Percentiles rank a stretch among this genome's conserved stretches.
phyloP scores from a whole-genome alignment of 169 alveolate genomes.

The Plasmodium cynomolgi region DNA sequence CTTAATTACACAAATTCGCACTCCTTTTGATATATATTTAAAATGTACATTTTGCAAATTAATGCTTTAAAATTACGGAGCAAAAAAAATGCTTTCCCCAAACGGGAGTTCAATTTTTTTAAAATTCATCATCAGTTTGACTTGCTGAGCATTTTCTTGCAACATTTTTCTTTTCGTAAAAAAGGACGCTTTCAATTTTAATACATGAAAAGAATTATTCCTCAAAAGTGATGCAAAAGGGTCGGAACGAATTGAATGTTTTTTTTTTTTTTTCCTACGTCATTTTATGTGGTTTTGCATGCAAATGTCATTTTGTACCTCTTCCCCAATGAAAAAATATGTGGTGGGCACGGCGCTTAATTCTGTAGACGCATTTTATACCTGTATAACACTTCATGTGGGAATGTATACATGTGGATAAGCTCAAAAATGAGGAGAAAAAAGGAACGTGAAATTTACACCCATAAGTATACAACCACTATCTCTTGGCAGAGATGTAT shows the following conservation, averaged over 20 bases:
- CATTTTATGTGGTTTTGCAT: conserved; percentile 4
- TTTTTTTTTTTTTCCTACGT: background rate
- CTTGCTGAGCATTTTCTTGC: background rate
- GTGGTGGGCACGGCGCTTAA: background rate
- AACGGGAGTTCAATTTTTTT: background rate
- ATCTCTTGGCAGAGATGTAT: background rate
- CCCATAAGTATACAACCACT: background rate
- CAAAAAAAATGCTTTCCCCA: background rate
- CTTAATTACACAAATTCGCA: background rate
- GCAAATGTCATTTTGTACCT: background rate
- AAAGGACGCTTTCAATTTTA: background rate
- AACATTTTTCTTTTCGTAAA: background rate
- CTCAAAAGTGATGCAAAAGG: background rate
- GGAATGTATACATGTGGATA: background rate
- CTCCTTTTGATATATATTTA: background rate
- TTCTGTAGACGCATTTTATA: background rate
- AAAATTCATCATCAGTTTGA: background rate
- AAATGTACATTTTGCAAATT: background rate
- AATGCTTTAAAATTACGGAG: background rate
- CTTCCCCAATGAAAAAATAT: background rate
- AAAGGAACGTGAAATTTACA: background rate
- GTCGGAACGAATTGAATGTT: background rate
- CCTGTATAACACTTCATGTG: background rate
- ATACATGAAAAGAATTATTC: background rate
- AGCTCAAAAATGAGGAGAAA: background rate